Evolutionary conservation across 441 rosid species (phyloP), one percentile per base, ranked within the genome.

Genomic region (Adansonia grandidieri): DNA sequence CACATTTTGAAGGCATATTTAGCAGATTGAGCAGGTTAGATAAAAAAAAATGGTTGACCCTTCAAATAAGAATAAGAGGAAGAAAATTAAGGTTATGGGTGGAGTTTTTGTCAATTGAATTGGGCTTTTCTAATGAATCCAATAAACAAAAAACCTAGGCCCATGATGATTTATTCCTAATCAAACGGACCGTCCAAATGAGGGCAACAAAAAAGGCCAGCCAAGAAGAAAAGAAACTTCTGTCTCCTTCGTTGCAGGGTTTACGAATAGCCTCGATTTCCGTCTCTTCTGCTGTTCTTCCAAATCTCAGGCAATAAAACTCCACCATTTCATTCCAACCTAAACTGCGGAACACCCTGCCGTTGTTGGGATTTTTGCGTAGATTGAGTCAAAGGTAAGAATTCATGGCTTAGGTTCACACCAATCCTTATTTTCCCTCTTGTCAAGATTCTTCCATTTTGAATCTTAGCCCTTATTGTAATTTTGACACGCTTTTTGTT

Each of bases 301-400:
- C 62, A n/a, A 0, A 62, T 53, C 48, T 32, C 74, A 22, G 47
- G 62, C 47, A 28, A 71, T 50, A 14, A 19, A 54, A 32, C n/a
- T 71, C 47, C 63, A 71, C 28, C 63, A 63, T 71, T 71, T 50
- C 20, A 19, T 5, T 53, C 63, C 75, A 53, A 24, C 62, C 48
- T 71, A n/a, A 11, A 15, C n/a, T 14, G 60, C 45, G 6, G 42
- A 14, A 3, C 45, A 2, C 74, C 61, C 45, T 51, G 51, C 7
- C 44, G 28, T 51, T 15, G 44, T 48, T 14, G 57, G 57, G 44
- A 24, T 48, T 71, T 72, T 72, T 15, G 50, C 75, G 22, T 50
- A 56, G 64, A 17, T 72, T 17, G 10, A 37, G 10, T 72, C 14
- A 5, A 37, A 19, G 64, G 75, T 56, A 37, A 56, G 64, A 72